Percentiles rank a stretch among this genome's conserved stretches.
These are phyloP conservation scores for Albizia julibrissin DNA, from an alignment of 306 rosid genomes.

Conservation along the genomic window DNA sequence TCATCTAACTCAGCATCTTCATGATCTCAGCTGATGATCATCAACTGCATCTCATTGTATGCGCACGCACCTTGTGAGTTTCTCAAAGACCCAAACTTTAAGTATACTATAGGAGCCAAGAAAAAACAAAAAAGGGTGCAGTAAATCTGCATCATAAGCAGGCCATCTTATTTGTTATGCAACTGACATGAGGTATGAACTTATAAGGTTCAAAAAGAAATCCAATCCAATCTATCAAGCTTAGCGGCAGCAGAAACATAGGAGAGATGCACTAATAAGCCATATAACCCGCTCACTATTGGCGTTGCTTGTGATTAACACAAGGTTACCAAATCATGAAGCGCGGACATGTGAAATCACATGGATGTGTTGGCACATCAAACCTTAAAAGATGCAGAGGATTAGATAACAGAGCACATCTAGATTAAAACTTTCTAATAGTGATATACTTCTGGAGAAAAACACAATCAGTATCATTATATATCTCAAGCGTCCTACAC, in stretches of 20 bases:
- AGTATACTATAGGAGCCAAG: neutral
- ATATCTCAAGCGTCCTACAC: neutral
- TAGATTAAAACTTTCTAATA: neutral
- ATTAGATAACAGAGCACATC: neutral
- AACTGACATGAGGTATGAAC: neutral
- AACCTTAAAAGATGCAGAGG: neutral
- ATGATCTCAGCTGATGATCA: neutral
- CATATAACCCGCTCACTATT: neutral
- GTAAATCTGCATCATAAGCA: neutral
- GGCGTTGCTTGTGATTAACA: slow-evolving; percentile 9
- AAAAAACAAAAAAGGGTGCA: neutral
- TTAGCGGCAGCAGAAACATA: neutral
- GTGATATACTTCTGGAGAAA: neutral
- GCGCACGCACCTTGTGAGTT: neutral
- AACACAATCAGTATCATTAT: neutral
- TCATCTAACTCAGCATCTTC: neutral
- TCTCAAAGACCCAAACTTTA: neutral
- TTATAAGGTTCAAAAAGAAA: neutral
- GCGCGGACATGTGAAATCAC: neutral
- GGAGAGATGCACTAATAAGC: neutral
- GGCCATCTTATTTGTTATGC: neutral
- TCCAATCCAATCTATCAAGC: neutral
- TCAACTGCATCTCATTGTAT: neutral
- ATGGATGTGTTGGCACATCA: neutral
- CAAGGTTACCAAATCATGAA: neutral